These are phyloP conservation scores for Calonectria fujianensis DNA, from an alignment of 2,329 filamentous ascomycete species.

Conservation along the genomic window DNA sequence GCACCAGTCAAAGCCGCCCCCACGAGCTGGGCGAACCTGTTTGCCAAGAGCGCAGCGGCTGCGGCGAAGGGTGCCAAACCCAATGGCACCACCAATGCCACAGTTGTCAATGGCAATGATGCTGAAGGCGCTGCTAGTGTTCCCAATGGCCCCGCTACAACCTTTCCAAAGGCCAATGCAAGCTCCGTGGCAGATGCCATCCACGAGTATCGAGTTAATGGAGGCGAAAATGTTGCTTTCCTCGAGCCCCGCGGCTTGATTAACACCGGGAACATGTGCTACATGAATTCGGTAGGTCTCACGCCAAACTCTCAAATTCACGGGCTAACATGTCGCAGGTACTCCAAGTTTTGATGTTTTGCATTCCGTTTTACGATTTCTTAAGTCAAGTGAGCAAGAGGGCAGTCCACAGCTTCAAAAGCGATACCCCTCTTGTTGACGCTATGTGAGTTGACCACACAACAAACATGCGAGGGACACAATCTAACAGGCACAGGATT, in stretches of 20 bases:
- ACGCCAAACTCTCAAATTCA: not conserved
- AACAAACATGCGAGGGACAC: not conserved
- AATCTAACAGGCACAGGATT: slow-evolving; percentile 75
- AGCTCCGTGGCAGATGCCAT: slow-evolving; percentile 86
- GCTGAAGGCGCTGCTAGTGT: slow-evolving; percentile 42
- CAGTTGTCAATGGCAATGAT: slow-evolving; percentile 52
- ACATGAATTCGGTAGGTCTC: slow-evolving; percentile 96
- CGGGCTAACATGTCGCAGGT: slow-evolving; percentile 76
- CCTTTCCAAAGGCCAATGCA: slow-evolving; percentile 67
- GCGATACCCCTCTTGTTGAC: slow-evolving; percentile 93
- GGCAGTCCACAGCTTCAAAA: slow-evolving; percentile 93
- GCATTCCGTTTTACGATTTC: slow-evolving; percentile 95
- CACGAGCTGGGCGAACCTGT: slow-evolving; percentile 65
- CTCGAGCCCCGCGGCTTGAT: slow-evolving; percentile 94
- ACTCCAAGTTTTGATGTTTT: slow-evolving; percentile 95
- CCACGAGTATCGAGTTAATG: slow-evolving; percentile 80
- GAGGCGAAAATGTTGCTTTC: slow-evolving; percentile 82
- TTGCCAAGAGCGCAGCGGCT: slow-evolving; percentile 57
- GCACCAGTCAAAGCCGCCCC: slow-evolving; percentile 57
- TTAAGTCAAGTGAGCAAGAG: slow-evolving; percentile 89
- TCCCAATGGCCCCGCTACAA: slow-evolving; percentile 52
- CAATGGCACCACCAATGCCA: slow-evolving; percentile 54
- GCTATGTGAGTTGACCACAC: slow-evolving; percentile 81
- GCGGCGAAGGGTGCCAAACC: slow-evolving; percentile 41
- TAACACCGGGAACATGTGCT: slow-evolving; percentile 99